Percentiles rank a stretch among this genome's conserved stretches.
These are phyloP conservation scores for Stagonosporopsis cucurbitacearum DNA, from an alignment of 2,329 filamentous ascomycete species.

Conservation along the genomic window DNA sequence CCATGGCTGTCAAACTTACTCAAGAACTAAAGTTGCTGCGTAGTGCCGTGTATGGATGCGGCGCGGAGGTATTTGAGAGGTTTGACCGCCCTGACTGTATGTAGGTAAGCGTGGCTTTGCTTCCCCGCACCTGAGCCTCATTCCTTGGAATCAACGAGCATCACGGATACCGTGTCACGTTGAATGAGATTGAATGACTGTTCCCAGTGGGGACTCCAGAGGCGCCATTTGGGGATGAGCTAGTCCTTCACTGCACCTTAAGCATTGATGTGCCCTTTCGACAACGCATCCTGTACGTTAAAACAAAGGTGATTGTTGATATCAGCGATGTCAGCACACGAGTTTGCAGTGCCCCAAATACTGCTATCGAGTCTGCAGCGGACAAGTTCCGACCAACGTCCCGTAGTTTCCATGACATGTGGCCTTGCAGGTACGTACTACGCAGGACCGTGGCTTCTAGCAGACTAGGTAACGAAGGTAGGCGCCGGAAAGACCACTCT, in stretches of 20 bases:
- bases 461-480: not conserved
- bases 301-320: not conserved
- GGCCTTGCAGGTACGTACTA: constrained; percentile 13
- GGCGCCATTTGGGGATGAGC: not conserved
- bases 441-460: too few relatives aligned
- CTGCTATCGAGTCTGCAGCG: constrained; percentile 2
- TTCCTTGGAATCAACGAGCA: not conserved
- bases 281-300: not conserved
- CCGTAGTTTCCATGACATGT: constrained; percentile 17
- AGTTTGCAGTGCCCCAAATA: not conserved
- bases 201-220: not conserved
- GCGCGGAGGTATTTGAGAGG: not conserved
- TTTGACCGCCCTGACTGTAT: not conserved
- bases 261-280: not conserved
- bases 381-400: constrained; percentile 4
- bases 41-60: not conserved
- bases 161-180: not conserved
- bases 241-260: not conserved
- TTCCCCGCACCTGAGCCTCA: constrained; percentile 4
- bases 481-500: constrained; percentile 22
- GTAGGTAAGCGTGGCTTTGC: not conserved
- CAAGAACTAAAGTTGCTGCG: too few relatives aligned
- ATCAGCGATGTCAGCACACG: not conserved
- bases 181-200: not conserved
- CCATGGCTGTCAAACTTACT: too few relatives aligned